Percentiles rank a stretch among this genome's conserved stretches.
phyloP scores from a whole-genome alignment of 441 rosid species.

The Croton setiger region DNA sequence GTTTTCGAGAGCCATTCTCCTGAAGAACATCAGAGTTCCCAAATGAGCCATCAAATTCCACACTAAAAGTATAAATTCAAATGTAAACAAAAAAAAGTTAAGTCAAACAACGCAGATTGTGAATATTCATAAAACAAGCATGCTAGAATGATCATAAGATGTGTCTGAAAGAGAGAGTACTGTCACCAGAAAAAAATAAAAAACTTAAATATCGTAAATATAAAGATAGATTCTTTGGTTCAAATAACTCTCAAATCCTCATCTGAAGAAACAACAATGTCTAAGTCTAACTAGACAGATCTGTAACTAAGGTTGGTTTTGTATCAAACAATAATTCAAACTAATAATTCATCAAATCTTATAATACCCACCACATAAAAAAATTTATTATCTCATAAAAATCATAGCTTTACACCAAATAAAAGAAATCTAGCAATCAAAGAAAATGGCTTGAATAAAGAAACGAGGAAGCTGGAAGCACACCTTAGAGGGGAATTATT shows the following conservation, averaged over 20 bases:
- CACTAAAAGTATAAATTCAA: constrained; percentile 25
- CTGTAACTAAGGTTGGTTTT: too few relatives aligned
- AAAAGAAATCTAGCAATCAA: background rate
- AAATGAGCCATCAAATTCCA: constrained; percentile 41
- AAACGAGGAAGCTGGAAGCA: background rate
- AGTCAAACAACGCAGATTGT: background rate
- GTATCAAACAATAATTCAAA: too few relatives aligned
- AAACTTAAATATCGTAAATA: background rate
- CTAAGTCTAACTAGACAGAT: too few relatives aligned
- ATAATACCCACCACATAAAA: background rate
- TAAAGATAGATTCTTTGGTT: too few relatives aligned
- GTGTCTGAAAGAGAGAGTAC: background rate
- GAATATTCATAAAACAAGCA: background rate
- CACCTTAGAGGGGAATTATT: constrained; percentile 36
- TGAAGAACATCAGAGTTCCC: constrained; percentile 39
- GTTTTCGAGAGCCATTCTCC: constrained; percentile 38
- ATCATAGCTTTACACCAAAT: background rate
- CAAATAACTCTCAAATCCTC: too few relatives aligned
- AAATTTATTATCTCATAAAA: background rate
- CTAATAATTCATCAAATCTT: background rate
- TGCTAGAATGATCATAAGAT: background rate
- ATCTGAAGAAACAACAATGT: too few relatives aligned
- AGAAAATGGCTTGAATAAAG: background rate
- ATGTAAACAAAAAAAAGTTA: background rate
- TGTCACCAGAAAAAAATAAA: background rate